Conservation (phyloP, 495 filamentous ascomycete genomes). For the Ascobolus immersus region DNA sequence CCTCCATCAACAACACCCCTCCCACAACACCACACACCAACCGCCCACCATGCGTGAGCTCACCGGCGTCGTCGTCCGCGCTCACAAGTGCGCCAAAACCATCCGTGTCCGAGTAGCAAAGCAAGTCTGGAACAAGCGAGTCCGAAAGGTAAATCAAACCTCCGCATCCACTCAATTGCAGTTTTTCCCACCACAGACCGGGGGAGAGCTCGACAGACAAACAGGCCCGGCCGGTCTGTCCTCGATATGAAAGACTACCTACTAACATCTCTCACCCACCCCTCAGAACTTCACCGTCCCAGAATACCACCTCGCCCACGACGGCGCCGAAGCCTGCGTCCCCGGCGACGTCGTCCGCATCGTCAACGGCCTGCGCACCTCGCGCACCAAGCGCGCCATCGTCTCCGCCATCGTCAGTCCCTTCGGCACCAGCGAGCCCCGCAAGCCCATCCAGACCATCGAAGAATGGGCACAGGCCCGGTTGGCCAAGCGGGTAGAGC, state of each 20-base stretch:
- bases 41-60: no score
- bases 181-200: background rate
- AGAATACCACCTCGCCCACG: conserved; percentile 7
- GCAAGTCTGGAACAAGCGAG: conserved; percentile 5
- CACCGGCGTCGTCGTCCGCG: conserved; percentile 8
- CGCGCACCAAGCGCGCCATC: conserved; percentile 8
- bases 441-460: conserved; percentile 5
- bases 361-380: conserved; percentile 5
- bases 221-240: background rate
- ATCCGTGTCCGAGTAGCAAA: conserved; percentile 8
- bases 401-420: conserved; percentile 10
- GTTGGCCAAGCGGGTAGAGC: conserved; percentile 1
- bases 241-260: conserved; percentile 1
- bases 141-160: conserved; percentile 5
- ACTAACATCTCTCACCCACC: no score
- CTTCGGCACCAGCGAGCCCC: conserved; percentile 5
- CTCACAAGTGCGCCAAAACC: conserved; percentile 8
- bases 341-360: conserved; percentile 8
- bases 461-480: conserved; percentile 5
- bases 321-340: conserved; percentile 9
- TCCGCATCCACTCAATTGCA: no score
- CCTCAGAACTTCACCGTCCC: no score
- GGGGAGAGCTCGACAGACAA: background rate
- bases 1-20: no score
- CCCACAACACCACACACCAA: no score